A percentile compares a stretch with the other conserved stretches of the same genome.
These are phyloP conservation scores for Fusarium coffeatum DNA, from an alignment of 2,329 filamentous ascomycete genomes.

Conservation along the genomic window DNA sequence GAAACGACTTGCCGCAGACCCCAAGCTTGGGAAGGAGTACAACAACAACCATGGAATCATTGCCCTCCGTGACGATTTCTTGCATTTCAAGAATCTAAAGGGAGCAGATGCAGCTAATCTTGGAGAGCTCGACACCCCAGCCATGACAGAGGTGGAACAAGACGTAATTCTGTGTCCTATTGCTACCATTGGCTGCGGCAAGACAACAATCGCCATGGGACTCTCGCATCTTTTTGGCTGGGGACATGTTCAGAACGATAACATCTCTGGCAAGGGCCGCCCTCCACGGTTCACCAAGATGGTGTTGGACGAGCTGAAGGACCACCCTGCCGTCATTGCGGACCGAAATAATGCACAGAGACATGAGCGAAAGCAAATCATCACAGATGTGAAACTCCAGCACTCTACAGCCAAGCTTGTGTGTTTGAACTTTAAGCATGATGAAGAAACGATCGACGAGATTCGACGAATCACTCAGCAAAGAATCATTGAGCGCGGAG, in stretches of 20 bases:
- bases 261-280: conserved; percentile 83
- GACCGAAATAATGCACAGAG: conserved; percentile 94
- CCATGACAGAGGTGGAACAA: conserved; percentile 66
- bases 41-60: conserved; percentile 95
- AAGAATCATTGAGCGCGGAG: conserved; percentile 85
- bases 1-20: conserved; percentile 75
- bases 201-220: conserved; percentile 90
- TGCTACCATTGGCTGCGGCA: conserved; percentile 94
- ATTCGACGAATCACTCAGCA: conserved; percentile 81
- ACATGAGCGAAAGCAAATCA: conserved; percentile 88
- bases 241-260: conserved; percentile 97
- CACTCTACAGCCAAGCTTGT: conserved; percentile 77
- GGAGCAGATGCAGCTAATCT: conserved; percentile 88
- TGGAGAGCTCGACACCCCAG: conserved; percentile 64
- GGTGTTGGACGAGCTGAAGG: conserved; percentile 72
- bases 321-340: conserved; percentile 80
- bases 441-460: conserved; percentile 77
- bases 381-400: conserved; percentile 77
- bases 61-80: conserved; percentile 85
- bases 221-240: conserved; percentile 86
- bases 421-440: conserved; percentile 89
- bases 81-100: conserved; percentile 83
- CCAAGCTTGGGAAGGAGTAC: conserved; percentile 76
- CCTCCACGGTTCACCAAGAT: conserved; percentile 81
- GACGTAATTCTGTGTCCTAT: conserved; percentile 89